These are phyloP conservation scores for Backusella mclennaniae DNA, from an alignment of 192 early-diverging fungal genomes.

Conservation along the genomic window DNA sequence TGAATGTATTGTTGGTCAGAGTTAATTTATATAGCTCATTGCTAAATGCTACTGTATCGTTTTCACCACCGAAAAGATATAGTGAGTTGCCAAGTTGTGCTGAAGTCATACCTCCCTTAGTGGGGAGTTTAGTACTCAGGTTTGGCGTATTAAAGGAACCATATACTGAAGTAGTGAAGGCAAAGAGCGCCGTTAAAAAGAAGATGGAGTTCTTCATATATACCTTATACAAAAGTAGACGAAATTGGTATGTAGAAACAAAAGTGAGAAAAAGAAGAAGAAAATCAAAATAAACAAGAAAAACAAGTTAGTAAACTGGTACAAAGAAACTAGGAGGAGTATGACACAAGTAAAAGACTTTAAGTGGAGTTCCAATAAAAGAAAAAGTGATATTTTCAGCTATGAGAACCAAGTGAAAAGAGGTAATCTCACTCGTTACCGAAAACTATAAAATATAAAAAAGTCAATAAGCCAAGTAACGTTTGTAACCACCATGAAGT, in stretches of 20 bases:
- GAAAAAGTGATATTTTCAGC: neutral
- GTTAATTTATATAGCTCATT: constrained; percentile 24
- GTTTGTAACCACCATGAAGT: too few species aligned
- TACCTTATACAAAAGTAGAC: neutral
- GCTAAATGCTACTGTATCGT: constrained; percentile 5
- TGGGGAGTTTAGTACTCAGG: constrained; percentile 12
- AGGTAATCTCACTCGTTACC: too few species aligned
- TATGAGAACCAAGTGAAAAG: neutral
- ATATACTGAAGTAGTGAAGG: constrained; percentile 12
- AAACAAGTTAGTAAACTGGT: neutral
- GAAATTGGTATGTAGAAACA: neutral
- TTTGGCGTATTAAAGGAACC: constrained; percentile 23
- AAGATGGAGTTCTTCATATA: neutral
- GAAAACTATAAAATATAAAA: too few species aligned
- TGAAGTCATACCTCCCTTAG: constrained; percentile 23
- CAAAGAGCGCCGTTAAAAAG: neutral
- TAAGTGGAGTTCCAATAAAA: constrained; percentile 14
- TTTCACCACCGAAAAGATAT: constrained; percentile 25
- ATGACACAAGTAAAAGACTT: neutral
- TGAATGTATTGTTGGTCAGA: constrained; percentile 5
- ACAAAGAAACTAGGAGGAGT: constrained; percentile 1
- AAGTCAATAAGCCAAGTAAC: too few species aligned
- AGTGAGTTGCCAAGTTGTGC: constrained; percentile 16
- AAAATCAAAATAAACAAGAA: neutral
- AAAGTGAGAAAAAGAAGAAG: constrained; percentile 3